These are phyloP conservation scores for Scedosporium boydii DNA, from an alignment of 2,329 filamentous ascomycete species.

Conservation along the genomic window DNA sequence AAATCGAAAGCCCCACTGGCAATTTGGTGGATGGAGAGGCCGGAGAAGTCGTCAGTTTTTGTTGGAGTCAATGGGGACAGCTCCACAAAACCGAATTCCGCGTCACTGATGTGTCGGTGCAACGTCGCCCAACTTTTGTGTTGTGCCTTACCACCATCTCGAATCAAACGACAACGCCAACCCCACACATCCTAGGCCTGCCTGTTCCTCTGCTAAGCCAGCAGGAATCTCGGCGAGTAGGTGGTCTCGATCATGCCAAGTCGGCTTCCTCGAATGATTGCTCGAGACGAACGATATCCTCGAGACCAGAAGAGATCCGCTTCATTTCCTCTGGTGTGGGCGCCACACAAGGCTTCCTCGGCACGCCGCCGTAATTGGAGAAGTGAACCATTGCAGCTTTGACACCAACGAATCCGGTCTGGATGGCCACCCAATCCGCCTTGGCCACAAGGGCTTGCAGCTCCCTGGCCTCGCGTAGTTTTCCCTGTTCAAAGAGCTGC, in stretches of 20 bases:
- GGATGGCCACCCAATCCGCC: constrained; percentile 36
- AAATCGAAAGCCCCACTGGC: not conserved
- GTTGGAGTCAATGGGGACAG: too few species aligned
- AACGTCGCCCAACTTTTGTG: too few species aligned
- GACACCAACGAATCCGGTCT: constrained; percentile 38
- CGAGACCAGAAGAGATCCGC: constrained; percentile 25
- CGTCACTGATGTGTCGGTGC: too few species aligned
- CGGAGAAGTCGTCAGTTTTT: too few species aligned
- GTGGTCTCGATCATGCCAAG: not conserved
- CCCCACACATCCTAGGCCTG: not conserved
- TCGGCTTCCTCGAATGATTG: constrained; percentile 8
- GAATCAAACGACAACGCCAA: not conserved
- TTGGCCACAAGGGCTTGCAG: constrained; percentile 32
- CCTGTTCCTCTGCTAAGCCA: not conserved
- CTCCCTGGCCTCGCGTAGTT: constrained; percentile 22
- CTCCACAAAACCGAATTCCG: too few species aligned
- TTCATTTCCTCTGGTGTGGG: constrained; percentile 23
- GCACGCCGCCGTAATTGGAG: constrained; percentile 27
- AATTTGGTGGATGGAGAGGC: not conserved
- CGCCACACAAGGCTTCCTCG: constrained; percentile 26
- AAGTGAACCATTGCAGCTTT: constrained; percentile 34
- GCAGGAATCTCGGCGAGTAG: not conserved
- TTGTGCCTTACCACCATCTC: not conserved
- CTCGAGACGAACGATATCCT: constrained; percentile 22
- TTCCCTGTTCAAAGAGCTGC: constrained; percentile 21